Conservation (phyloP, 108 stramenopile species). For the Cyclotella cryptica region DNA sequence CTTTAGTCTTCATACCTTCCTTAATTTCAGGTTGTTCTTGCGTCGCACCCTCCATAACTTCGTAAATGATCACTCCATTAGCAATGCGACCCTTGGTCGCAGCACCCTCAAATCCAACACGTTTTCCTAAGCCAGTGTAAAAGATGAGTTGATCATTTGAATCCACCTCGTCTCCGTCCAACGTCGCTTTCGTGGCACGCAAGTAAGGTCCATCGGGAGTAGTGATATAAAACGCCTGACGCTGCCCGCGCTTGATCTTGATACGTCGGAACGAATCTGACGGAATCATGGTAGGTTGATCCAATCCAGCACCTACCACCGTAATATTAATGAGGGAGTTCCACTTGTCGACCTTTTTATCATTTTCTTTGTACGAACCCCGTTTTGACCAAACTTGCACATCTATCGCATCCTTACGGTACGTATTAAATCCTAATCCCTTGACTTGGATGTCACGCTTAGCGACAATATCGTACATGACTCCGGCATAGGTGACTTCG, state of each 20-base stretch:
- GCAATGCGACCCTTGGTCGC: background rate
- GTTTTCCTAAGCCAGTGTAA: constrained; percentile 32
- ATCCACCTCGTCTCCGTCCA: constrained; percentile 18
- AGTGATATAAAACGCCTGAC: constrained; percentile 31
- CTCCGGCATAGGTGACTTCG: constrained; percentile 17
- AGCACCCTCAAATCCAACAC: background rate
- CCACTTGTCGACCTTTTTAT: constrained; percentile 28
- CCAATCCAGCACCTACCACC: constrained; percentile 30
- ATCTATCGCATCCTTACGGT: background rate
- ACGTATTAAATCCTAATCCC: constrained; percentile 34
- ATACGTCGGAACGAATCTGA: constrained; percentile 25
- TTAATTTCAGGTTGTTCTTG: background rate
- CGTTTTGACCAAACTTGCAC: constrained; percentile 28
- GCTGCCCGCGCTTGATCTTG: background rate
- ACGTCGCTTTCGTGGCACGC: constrained; percentile 13
- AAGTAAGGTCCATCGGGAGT: constrained; percentile 34
- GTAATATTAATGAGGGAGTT: constrained; percentile 4
- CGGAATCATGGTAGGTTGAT: constrained; percentile 26
- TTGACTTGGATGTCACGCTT: constrained; percentile 14
- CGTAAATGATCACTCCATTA: constrained; percentile 23
- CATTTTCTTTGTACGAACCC: constrained; percentile 26
- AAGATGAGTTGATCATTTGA: constrained; percentile 35
- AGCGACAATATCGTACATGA: constrained; percentile 42
- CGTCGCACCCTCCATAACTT: background rate
- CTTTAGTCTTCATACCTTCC: background rate